A percentile compares a stretch with the other conserved stretches of the same genome.
These are phyloP conservation scores for Excoecaria cochinchinensis DNA, from an alignment of 345 rosid species.

Conservation along the genomic window DNA sequence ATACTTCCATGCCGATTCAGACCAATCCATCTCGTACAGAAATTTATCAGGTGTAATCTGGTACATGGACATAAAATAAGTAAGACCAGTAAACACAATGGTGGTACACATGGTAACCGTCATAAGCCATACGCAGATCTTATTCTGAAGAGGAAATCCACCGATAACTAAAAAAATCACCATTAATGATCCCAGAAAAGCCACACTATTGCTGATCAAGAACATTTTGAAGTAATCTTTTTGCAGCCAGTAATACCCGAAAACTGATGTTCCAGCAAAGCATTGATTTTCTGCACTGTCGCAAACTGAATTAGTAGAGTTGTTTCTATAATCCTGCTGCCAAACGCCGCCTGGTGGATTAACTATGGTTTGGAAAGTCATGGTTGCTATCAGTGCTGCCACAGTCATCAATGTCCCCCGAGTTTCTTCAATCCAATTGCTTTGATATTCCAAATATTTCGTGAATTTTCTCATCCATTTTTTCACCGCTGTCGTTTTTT, in stretches of 20 bases:
- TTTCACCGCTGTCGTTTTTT: too few relatives aligned
- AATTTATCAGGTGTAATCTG: too few relatives aligned
- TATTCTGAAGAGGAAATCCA: conserved; percentile 5
- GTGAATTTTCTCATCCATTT: neutral
- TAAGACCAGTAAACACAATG: too few relatives aligned
- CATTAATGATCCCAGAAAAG: neutral
- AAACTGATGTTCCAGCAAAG: neutral
- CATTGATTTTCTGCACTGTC: neutral
- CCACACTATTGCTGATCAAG: neutral
- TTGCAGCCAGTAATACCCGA: neutral
- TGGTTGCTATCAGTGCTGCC: neutral
- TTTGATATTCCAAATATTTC: neutral
- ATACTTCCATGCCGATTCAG: too few relatives aligned
- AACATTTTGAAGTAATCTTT: neutral
- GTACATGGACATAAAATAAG: too few relatives aligned
- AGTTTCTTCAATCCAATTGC: neutral
- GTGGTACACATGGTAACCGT: too few relatives aligned
- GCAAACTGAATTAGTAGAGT: neutral
- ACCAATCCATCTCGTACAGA: too few relatives aligned
- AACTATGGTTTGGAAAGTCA: conserved; percentile 1
- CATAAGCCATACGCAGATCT: neutral
- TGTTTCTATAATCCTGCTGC: neutral
- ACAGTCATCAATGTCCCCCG: conserved; percentile 1
- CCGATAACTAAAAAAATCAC: neutral
- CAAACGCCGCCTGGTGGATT: conserved; percentile 5